Evolutionary conservation across 441 rosid genomes (phyloP), one percentile per base, ranked within the genome.

Genomic region (Euphorbia neoarborescens): DNA sequence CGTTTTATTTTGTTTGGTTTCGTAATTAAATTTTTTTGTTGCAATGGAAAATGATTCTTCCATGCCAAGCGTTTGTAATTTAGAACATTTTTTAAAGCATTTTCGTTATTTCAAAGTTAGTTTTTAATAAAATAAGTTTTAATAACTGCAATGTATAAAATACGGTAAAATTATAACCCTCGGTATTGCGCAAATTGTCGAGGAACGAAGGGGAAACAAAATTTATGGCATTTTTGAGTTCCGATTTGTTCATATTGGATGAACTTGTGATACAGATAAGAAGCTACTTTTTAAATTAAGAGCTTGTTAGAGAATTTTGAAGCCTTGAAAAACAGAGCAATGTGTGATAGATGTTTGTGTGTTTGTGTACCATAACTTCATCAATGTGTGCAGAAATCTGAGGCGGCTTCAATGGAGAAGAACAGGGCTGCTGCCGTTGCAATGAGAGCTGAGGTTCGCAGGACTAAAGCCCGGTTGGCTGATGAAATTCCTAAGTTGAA

Each of bases 401-500:
- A 89, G 67, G 22, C 72, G 73, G 92, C 86, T 78, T 37, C 88
- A 0, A 90, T 70, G 63, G 94, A 90, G 88, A 88, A 81, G 67
- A 88, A 79, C 37, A 84, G 86, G 69, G 96, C 96, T 59, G 74
- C 90, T 73, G 88, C 84, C 4, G 96, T 84, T 72, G 93, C 96
- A 24, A 69, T 89, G 84, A 89, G 88, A 53, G 97, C 94, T 11
- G 96, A 89, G 86, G 81, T 88, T 71, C 97, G 96, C 35, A 77
- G 91, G 66, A 89, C 88, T n/a, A 93, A 91, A 82, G 92, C 96
- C 65, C 80, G 91, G 54, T 82, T 91, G 78, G 78, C 81, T 1
- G 97, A 91, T 72, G 97, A 93, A 77, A 85, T 91, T 76, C 89
- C 92, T n/a, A 89, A 89, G 81, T 79, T 92, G 77, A 91, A 85